phyloP scores from a whole-genome alignment of 2,329 filamentous ascomycete species.

The Paraphaeosphaeria sporulosa region DNA sequence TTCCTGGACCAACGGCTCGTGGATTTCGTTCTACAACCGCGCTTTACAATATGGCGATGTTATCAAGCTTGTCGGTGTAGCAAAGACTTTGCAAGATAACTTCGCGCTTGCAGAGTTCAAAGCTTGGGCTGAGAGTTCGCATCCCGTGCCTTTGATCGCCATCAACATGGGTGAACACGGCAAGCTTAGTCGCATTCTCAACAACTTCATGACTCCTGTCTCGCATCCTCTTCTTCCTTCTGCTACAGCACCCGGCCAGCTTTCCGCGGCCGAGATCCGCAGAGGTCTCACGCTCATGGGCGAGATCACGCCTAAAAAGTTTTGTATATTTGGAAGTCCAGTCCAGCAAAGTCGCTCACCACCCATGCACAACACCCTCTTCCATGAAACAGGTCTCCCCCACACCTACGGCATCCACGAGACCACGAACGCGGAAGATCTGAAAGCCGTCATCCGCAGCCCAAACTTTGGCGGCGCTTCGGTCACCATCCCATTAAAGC shows the following conservation, averaged over 20 bases:
- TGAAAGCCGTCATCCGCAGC: conserved; percentile 71
- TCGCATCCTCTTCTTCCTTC: conserved; percentile 88
- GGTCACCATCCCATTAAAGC: conserved; percentile 93
- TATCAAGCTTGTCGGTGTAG: conserved; percentile 91
- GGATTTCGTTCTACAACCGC: conserved; percentile 88
- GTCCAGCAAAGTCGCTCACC: conserved; percentile 85
- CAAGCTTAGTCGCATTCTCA: conserved; percentile 88
- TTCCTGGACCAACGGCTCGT: conserved; percentile 92
- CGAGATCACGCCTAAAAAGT: conserved; percentile 75
- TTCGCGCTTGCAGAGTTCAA: conserved; percentile 85
- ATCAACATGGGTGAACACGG: conserved; percentile 93
- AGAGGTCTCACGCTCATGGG: conserved; percentile 80
- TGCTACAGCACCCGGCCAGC: conserved; percentile 91
- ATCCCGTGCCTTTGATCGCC: conserved; percentile 85
- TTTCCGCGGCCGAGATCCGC: conserved; percentile 89
- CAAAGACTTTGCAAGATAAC: conserved; percentile 81
- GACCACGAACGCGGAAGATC: conserved; percentile 68
- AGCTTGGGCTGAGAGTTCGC: conserved; percentile 72
- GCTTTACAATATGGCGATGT: conserved; percentile 90
- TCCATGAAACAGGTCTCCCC: conserved; percentile 77
- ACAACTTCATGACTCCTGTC: conserved; percentile 93
- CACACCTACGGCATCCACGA: conserved; percentile 82
- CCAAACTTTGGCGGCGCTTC: conserved; percentile 89
- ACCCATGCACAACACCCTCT: conserved; percentile 87
- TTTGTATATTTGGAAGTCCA: conserved; percentile 88